phyloP scores from a whole-genome alignment of 805 yeast genomes.

The Teunomyces funiuensis region DNA sequence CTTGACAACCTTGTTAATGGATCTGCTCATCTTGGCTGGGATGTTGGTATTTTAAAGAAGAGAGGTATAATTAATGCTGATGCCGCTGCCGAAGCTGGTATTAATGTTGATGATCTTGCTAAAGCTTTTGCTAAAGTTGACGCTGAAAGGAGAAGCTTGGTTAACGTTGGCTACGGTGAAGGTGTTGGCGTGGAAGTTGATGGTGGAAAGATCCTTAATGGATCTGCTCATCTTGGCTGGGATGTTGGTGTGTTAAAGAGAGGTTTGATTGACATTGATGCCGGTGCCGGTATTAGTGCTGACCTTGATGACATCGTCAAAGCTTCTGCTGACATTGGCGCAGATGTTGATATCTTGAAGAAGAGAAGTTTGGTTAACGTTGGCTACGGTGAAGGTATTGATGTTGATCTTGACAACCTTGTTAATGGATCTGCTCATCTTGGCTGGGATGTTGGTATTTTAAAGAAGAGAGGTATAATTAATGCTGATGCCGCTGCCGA shows the following conservation, averaged over 20 bases:
- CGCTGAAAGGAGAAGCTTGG: not conserved
- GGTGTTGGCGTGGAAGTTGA: not conserved
- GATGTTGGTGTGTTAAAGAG: no score
- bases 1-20: conserved; percentile 10
- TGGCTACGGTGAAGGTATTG: conserved; percentile 9
- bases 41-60: no score
- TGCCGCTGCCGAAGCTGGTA: conserved; percentile 11
- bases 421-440: conserved; percentile 9
- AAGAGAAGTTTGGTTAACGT: conserved; percentile 3
- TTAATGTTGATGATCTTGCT: conserved; percentile 6
- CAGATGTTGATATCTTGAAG: conserved; percentile 1
- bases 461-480: conserved; percentile 11
- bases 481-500: conserved; percentile 11
- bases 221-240: no score
- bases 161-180: conserved; percentile 5
- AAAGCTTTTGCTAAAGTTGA: no score
- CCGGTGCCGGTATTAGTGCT: conserved; percentile 10
- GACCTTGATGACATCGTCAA: conserved; percentile 8
- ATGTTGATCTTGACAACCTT: conserved; percentile 10
- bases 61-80: conserved; percentile 11
- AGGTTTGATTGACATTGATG: conserved; percentile 12
- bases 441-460: conserved; percentile 9
- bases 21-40: conserved; percentile 9
- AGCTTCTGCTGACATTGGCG: conserved; percentile 9
- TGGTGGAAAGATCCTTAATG: conserved; percentile 10